Evolutionary conservation across 225 moss, liverwort and hornwort genomes (phyloP).

Genomic region (Anthoceros angustus): DNA sequence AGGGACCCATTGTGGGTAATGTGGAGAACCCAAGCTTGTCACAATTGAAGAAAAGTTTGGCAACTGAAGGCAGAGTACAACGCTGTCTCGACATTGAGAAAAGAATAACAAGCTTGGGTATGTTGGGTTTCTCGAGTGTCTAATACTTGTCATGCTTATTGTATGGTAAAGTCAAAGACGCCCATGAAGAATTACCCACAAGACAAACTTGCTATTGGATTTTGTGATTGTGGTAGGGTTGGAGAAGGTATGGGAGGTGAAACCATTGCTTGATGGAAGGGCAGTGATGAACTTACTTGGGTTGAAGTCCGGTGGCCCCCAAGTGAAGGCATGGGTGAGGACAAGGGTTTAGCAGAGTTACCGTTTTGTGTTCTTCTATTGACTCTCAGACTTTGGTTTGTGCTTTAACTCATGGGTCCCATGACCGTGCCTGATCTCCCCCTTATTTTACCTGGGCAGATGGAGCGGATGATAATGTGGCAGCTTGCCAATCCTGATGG

Average conservation of each 20-base stretch:
- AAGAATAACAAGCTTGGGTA: conserved; percentile 48
- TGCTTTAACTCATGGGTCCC: too few relatives aligned
- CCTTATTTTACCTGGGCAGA: conserved; percentile 22
- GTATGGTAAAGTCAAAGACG: neutral
- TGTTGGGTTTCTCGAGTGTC: neutral
- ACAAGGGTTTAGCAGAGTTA: neutral
- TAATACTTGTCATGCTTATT: neutral
- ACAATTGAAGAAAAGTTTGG: neutral
- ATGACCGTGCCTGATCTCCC: neutral
- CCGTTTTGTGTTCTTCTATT: too few relatives aligned
- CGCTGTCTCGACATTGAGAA: conserved; percentile 35
- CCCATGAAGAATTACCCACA: neutral
- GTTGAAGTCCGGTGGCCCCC: conserved; percentile 43
- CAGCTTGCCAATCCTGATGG: conserved; percentile 64
- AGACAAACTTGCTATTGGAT: neutral
- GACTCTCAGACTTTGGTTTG: neutral
- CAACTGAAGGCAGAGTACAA: conserved; percentile 36
- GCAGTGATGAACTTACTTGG: conserved; percentile 43
- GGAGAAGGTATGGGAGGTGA: conserved; percentile 47
- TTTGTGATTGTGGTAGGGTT: conserved; percentile 28
- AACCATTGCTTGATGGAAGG: conserved; percentile 45
- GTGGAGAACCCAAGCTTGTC: conserved; percentile 5
- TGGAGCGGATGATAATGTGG: conserved; percentile 42
- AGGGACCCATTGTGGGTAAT: conserved; percentile 13
- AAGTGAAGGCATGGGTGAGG: conserved; percentile 69